Conservation (phyloP, 2,329 filamentous ascomycete species). For the Trichoderma harzianum region DNA sequence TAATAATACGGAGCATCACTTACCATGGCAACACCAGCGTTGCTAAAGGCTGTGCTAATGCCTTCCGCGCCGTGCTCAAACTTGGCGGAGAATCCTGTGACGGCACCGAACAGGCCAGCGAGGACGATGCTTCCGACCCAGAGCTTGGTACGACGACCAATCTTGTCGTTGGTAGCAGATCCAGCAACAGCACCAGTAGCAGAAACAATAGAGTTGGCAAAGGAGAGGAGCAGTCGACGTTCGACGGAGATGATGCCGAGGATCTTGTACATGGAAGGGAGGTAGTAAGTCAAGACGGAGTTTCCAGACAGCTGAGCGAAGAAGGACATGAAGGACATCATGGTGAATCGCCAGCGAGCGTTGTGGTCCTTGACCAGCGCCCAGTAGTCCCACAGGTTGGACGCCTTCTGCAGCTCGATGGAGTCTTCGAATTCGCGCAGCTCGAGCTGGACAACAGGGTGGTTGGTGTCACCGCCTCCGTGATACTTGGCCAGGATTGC, state of each 20-base stretch:
- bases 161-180: slow-evolving; percentile 30
- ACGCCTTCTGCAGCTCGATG: slow-evolving; percentile 45
- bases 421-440: slow-evolving; percentile 38
- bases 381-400: slow-evolving; percentile 46
- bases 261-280: slow-evolving; percentile 49
- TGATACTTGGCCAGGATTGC: slow-evolving; percentile 36
- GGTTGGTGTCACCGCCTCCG: slow-evolving; percentile 31
- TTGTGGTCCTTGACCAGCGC: slow-evolving; percentile 48
- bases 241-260: slow-evolving; percentile 53
- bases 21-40: slow-evolving; percentile 46
- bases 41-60: slow-evolving; percentile 35
- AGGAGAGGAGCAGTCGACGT: slow-evolving; percentile 44
- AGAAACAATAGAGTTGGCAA: slow-evolving; percentile 38
- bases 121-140: slow-evolving; percentile 49
- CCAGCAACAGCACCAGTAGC: slow-evolving; percentile 39
- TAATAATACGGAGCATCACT: slow-evolving; percentile 10
- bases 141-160: slow-evolving; percentile 40
- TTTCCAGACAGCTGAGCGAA: slow-evolving; percentile 55
- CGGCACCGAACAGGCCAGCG: slow-evolving; percentile 44
- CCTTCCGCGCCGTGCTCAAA: slow-evolving; percentile 33
- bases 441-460: slow-evolving; percentile 39
- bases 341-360: slow-evolving; percentile 48
- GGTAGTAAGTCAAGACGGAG: slow-evolving; percentile 50
- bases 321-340: slow-evolving; percentile 49
- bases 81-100: slow-evolving; percentile 45